Percentiles rank a stretch among this genome's conserved stretches.
These are phyloP conservation scores for Lachancea thermotolerans DNA, from an alignment of 805 yeast genomes.

Conservation along the genomic window DNA sequence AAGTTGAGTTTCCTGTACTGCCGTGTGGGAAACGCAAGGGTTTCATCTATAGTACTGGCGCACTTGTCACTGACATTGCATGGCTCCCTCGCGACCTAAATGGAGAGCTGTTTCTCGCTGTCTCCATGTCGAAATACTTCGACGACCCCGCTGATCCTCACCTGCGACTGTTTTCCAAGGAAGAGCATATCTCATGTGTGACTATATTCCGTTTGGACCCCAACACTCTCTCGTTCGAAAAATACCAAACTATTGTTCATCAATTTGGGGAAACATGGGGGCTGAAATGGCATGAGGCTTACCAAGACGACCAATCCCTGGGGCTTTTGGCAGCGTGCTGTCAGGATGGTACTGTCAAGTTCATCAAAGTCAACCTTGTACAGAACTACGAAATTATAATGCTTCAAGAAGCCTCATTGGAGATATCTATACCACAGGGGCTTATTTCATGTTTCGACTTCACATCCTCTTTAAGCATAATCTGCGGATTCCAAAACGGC, in stretches of 20 bases:
- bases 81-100: constrained; percentile 40
- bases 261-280: constrained; percentile 40
- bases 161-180: constrained; percentile 25
- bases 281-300: constrained; percentile 31
- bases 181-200: constrained; percentile 35
- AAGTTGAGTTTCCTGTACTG: constrained; percentile 25
- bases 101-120: constrained; percentile 42
- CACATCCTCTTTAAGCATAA: constrained; percentile 36
- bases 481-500: constrained; percentile 58
- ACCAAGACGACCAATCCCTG: constrained; percentile 13
- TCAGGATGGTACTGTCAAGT: constrained; percentile 51
- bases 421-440: constrained; percentile 22
- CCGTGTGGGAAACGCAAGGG: constrained; percentile 32
- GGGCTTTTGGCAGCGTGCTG: constrained; percentile 48
- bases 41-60: constrained; percentile 43
- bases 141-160: constrained; percentile 26
- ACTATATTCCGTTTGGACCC: constrained; percentile 40
- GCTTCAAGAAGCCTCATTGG: constrained; percentile 21
- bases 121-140: constrained; percentile 37
- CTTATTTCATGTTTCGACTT: constrained; percentile 44
- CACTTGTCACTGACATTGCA: constrained; percentile 43
- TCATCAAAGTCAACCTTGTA: constrained; percentile 34
- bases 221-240: constrained; percentile 21
- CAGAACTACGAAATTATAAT: constrained; percentile 12
- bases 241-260: constrained; percentile 32